Conservation (phyloP, 129 eudicot species). For the Pittosporum tobira region DNA sequence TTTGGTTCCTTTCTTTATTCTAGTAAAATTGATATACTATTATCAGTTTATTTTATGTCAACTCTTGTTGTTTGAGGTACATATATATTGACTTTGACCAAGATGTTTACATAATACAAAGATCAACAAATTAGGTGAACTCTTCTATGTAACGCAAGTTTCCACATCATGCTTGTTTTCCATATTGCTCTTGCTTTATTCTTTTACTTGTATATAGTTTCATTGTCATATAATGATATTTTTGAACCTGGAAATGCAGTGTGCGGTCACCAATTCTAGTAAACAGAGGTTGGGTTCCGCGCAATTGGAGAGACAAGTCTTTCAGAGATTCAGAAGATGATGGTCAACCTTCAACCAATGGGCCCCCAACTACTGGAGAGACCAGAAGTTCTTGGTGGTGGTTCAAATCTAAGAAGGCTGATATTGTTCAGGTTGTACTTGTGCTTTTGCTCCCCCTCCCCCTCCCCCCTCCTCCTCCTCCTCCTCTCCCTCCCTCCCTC, state of each 20-base stretch:
- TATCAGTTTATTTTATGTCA: too few relatives aligned
- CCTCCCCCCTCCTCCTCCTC: too few relatives aligned
- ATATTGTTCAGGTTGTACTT: slow-evolving; percentile 34
- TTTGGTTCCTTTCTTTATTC: background rate
- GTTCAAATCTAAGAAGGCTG: slow-evolving; percentile 51
- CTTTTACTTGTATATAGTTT: background rate
- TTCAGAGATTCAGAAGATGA: slow-evolving; percentile 26
- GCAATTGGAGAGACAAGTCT: slow-evolving; percentile 74
- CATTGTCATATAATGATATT: background rate
- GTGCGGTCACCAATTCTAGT: slow-evolving; percentile 67
- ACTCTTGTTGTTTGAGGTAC: too few relatives aligned
- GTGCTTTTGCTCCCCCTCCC: background rate
- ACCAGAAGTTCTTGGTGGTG: slow-evolving; percentile 51
- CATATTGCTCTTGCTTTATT: background rate
- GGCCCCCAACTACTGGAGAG: slow-evolving; percentile 32
- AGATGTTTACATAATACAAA: too few relatives aligned
- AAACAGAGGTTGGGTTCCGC: slow-evolving; percentile 98
- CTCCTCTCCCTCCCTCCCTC: too few relatives aligned
- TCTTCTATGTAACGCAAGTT: background rate
- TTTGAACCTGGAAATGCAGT: slow-evolving; percentile 28
- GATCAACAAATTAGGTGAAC: background rate
- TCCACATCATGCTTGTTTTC: background rate
- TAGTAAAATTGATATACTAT: too few relatives aligned
- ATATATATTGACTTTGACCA: too few relatives aligned
- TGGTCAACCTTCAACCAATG: slow-evolving; percentile 20